These are phyloP conservation scores for Kitagawia praeruptora DNA, from an alignment of 129 eudicot species.

Conservation along the genomic window DNA sequence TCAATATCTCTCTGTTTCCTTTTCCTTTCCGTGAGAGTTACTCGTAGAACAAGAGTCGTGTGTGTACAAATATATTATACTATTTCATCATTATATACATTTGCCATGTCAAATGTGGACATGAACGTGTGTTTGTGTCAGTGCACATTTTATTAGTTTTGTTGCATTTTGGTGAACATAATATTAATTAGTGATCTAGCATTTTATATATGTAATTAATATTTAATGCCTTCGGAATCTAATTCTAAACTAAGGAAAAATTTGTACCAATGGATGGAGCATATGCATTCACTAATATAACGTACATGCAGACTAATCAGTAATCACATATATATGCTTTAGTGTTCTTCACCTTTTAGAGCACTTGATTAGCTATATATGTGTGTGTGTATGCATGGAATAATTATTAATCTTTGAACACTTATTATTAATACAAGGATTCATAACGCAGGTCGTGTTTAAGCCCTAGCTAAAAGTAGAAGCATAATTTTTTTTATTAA, in stretches of 20 bases:
- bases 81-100: too few species aligned
- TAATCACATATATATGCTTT: not conserved
- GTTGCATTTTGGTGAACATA: not conserved
- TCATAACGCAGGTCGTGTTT: too few species aligned
- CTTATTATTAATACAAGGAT: too few species aligned
- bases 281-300: not conserved
- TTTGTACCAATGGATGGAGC: not conserved
- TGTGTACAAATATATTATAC: not conserved
- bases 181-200: not conserved
- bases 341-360: not conserved
- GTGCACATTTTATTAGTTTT: not conserved
- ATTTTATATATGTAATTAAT: not conserved
- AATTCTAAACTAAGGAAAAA: not conserved
- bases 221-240: not conserved
- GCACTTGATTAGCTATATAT: not conserved
- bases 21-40: slow-evolving; percentile 1
- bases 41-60: not conserved
- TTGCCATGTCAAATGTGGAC: not conserved
- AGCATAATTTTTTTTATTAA: too few species aligned
- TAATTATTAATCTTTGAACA: too few species aligned
- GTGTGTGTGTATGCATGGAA: too few species aligned
- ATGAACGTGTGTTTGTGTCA: not conserved
- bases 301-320: not conserved
- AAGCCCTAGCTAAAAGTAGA: too few species aligned
- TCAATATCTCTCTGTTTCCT: not conserved